Percentiles rank a stretch among this genome's conserved stretches.
Conservation (phyloP, 176 grass and related monocot species). For the Oryza brachyantha region DNA sequence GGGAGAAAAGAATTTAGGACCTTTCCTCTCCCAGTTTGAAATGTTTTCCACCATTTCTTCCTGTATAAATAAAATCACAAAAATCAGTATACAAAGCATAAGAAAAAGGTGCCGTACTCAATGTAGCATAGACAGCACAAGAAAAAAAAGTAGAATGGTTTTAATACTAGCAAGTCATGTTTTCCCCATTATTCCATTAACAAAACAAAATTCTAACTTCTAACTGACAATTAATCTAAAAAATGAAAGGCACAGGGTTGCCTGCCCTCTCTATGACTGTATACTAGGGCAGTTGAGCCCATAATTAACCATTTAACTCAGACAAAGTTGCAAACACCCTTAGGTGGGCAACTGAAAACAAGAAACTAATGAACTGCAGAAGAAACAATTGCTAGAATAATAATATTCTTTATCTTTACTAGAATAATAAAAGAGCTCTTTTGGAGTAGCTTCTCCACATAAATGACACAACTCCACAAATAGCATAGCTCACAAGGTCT, state of each 20-base stretch:
- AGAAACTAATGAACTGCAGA: constrained; percentile 19
- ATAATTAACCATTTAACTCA: not conserved
- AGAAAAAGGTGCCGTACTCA: not conserved
- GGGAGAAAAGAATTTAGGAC: constrained; percentile 32
- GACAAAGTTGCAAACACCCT: not conserved
- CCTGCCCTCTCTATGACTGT: no score
- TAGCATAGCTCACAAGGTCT: not conserved
- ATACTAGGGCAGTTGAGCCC: not conserved
- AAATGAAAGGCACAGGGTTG: not conserved
- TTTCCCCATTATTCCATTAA: not conserved
- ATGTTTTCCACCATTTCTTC: constrained; percentile 49
- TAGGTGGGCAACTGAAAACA: not conserved
- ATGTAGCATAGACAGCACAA: not conserved
- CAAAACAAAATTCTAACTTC: not conserved
- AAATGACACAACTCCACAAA: not conserved
- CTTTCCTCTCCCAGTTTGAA: constrained; percentile 76
- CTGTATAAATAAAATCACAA: constrained; percentile 50
- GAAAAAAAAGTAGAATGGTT: not conserved
- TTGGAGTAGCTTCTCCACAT: not conserved
- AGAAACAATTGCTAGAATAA: not conserved
- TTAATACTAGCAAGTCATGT: not conserved
- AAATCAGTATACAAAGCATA: constrained; percentile 30
- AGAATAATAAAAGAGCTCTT: not conserved
- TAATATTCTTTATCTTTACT: constrained; percentile 16
- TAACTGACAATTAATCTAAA: not conserved